phyloP scores from a whole-genome alignment of 495 filamentous ascomycete genomes.

The Penicillium flavigenum region DNA sequence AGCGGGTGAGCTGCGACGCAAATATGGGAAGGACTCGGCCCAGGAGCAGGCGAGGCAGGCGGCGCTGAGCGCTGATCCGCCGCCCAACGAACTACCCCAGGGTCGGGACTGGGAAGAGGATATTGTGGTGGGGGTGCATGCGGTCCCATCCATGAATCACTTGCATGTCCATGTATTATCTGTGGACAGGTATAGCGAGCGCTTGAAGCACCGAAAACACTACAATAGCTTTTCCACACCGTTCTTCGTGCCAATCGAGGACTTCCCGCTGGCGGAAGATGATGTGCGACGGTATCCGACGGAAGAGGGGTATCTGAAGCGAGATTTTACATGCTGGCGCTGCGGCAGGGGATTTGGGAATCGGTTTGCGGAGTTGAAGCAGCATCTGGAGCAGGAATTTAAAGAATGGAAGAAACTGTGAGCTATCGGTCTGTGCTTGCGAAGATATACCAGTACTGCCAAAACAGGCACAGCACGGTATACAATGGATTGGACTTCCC shows the following conservation, averaged over 20 bases:
- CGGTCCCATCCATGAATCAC: conserved; percentile 87
- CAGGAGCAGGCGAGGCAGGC: conserved; percentile 56
- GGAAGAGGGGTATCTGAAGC: conserved; percentile 54
- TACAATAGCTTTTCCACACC: conserved; percentile 87
- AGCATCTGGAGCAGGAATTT: conserved; percentile 79
- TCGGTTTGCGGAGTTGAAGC: conserved; percentile 69
- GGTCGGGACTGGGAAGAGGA: conserved; percentile 81
- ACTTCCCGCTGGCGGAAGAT: conserved; percentile 68
- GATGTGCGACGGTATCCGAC: conserved; percentile 59
- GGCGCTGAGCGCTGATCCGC: conserved; percentile 49
- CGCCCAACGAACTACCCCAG: conserved; percentile 53
- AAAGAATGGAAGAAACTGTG: conserved; percentile 74
- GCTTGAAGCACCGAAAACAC: conserved; percentile 78
- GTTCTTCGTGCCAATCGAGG: conserved; percentile 81
- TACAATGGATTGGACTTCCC: conserved; percentile 13
- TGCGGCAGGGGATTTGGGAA: conserved; percentile 75
- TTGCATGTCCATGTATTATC: conserved; percentile 88
- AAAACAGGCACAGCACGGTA: conserved; percentile 14
- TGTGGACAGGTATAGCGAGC: conserved; percentile 66
- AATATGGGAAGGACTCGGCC: conserved; percentile 61
- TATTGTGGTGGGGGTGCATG: conserved; percentile 77
- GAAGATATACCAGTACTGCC: conserved; percentile 15
- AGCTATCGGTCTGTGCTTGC: conserved; percentile 12
- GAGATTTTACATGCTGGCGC: conserved; percentile 78
- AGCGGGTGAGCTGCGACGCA: conserved; percentile 72